These are phyloP conservation scores for Fusarium oligoseptatum DNA, from an alignment of 2,329 filamentous ascomycete genomes.

Conservation along the genomic window DNA sequence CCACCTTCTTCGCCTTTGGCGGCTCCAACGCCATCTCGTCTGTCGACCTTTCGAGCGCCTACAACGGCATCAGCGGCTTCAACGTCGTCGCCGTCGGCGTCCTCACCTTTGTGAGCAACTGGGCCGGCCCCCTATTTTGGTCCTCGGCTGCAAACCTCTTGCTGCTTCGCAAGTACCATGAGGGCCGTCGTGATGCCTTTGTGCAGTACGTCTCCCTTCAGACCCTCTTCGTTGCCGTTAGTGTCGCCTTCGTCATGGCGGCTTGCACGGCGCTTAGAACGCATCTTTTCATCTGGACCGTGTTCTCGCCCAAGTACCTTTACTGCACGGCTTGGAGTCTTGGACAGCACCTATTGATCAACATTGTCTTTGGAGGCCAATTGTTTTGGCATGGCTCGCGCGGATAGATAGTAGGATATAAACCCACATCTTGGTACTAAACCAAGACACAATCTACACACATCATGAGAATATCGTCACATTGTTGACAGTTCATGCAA, in stretches of 20 bases:
- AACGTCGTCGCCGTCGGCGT: conserved; percentile 84
- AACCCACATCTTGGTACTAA: neutral
- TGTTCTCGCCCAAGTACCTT: conserved; percentile 96
- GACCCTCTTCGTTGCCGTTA: conserved; percentile 77
- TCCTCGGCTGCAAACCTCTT: conserved; percentile 73
- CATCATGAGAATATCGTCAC: neutral
- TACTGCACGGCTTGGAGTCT: conserved; percentile 92
- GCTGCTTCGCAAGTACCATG: conserved; percentile 58
- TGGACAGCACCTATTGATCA: conserved; percentile 82
- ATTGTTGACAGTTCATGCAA: conserved; percentile 11
- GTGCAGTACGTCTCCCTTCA: conserved; percentile 70
- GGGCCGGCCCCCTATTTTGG: conserved; percentile 94
- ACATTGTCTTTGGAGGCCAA: conserved; percentile 72
- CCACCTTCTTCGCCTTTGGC: conserved; percentile 89
- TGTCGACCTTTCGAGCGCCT: conserved; percentile 93
- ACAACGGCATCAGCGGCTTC: conserved; percentile 90
- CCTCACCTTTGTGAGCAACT: conserved; percentile 90
- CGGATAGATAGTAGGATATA: conserved; percentile 15
- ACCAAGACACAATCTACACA: conserved; percentile 10
- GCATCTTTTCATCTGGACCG: conserved; percentile 98
- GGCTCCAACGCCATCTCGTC: conserved; percentile 95
- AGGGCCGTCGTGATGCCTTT: conserved; percentile 51
- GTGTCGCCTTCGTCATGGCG: conserved; percentile 82
- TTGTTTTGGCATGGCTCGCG: conserved; percentile 66
- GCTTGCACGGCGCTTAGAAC: conserved; percentile 87